Conservation (phyloP, 192 early-diverging fungal genomes). For the Bifiguratus adelaidae region DNA sequence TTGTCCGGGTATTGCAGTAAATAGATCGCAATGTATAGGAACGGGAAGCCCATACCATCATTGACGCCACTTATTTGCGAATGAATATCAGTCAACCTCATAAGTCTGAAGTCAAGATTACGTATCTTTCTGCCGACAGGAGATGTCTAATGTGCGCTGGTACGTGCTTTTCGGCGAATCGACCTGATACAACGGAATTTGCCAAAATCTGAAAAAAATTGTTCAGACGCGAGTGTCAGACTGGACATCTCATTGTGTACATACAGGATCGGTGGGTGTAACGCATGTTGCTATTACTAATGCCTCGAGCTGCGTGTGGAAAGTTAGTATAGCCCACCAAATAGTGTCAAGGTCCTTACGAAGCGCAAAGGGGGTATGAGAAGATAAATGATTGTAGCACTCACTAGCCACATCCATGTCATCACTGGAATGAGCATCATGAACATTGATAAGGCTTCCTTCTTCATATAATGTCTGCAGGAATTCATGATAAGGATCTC, state of each 20-base stretch:
- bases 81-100: constrained; percentile 3
- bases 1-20: constrained; percentile 34
- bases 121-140: constrained; percentile 59
- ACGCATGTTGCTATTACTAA: constrained; percentile 75
- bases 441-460: constrained; percentile 51
- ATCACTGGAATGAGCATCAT: constrained; percentile 75
- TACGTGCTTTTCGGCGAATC: constrained; percentile 87
- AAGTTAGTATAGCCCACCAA: background rate
- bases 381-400: constrained; percentile 55
- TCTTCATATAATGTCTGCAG: constrained; percentile 26
- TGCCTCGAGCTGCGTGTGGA: constrained; percentile 41
- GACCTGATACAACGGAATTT: constrained; percentile 88
- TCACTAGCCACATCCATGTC: constrained; percentile 69
- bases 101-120: constrained; percentile 1
- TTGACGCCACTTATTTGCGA: constrained; percentile 62
- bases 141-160: constrained; percentile 62
- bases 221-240: background rate
- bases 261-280: constrained; percentile 89
- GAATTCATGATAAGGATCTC: no score
- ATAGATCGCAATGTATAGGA: constrained; percentile 68
- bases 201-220: constrained; percentile 46
- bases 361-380: constrained; percentile 35
- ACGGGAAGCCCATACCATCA: constrained; percentile 82
- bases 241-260: background rate
- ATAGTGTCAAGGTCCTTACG: constrained; percentile 18